These are phyloP conservation scores for Taxillus chinensis DNA, from an alignment of 164 flowering plant genomes.

Conservation along the genomic window DNA sequence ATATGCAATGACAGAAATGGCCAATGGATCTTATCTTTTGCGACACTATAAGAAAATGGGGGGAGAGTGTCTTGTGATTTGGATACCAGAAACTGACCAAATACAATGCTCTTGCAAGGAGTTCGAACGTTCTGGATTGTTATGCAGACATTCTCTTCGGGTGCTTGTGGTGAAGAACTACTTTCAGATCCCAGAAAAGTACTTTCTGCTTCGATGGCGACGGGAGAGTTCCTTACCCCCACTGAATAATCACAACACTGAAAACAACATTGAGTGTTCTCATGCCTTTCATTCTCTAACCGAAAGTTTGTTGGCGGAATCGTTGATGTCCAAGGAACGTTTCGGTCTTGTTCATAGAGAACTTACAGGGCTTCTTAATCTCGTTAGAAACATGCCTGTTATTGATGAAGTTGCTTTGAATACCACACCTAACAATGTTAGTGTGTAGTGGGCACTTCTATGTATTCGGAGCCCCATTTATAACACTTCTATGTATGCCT, in stretches of 20 bases:
- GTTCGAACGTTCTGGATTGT: slow-evolving; percentile 27
- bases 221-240: neutral
- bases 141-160: slow-evolving; percentile 30
- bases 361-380: neutral
- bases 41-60: slow-evolving; percentile 14
- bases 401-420: slow-evolving; percentile 3
- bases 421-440: slow-evolving; percentile 7
- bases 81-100: slow-evolving; percentile 25
- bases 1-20: neutral
- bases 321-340: slow-evolving; percentile 1
- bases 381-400: neutral
- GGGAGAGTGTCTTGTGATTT: slow-evolving; percentile 24
- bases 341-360: neutral
- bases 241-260: neutral
- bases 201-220: slow-evolving; percentile 28
- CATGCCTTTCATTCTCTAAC: neutral
- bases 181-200: slow-evolving; percentile 32
- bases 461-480: too few species aligned
- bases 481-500: too few species aligned
- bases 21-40: slow-evolving; percentile 3
- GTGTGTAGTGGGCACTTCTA: too few species aligned
- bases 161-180: slow-evolving; percentile 24
- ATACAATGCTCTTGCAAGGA: slow-evolving; percentile 33
- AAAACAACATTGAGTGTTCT: neutral
- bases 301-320: neutral